phyloP scores from a whole-genome alignment of 208 protist genomes.

The Naegleria fowleri region DNA sequence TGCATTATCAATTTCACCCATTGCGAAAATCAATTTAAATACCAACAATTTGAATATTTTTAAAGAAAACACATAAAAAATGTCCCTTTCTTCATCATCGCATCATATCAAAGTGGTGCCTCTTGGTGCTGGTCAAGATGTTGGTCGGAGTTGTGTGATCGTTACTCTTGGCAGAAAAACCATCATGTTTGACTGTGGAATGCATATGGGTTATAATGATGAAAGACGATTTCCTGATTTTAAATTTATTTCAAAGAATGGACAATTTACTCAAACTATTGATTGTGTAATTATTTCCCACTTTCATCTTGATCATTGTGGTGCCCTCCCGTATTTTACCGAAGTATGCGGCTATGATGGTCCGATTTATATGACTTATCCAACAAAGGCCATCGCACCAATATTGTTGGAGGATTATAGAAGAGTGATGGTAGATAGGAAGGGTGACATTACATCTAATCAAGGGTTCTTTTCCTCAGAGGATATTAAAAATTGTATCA shows the following conservation, averaged over 20 bases:
- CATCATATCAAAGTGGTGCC: slow-evolving; percentile 36
- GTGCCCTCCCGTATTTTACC: slow-evolving; percentile 74
- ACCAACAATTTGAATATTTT: too few relatives aligned
- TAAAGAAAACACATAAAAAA: too few relatives aligned
- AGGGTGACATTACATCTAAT: slow-evolving; percentile 40
- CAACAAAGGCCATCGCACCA: slow-evolving; percentile 63
- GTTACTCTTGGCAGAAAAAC: slow-evolving; percentile 68
- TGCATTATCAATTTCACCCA: too few relatives aligned
- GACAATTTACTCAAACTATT: slow-evolving; percentile 40
- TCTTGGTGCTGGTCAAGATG: slow-evolving; percentile 64
- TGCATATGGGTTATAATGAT: slow-evolving; percentile 81
- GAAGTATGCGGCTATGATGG: slow-evolving; percentile 65
- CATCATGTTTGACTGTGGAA: slow-evolving; percentile 85
- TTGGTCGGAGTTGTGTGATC: slow-evolving; percentile 67
- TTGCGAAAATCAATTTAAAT: too few relatives aligned
- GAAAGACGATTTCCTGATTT: slow-evolving; percentile 78
- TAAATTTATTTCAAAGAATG: slow-evolving; percentile 49
- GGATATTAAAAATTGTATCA: slow-evolving; percentile 71
- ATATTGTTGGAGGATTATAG: slow-evolving; percentile 77
- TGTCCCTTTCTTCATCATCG: too few relatives aligned
- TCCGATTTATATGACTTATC: slow-evolving; percentile 70
- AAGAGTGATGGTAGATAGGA: slow-evolving; percentile 63
- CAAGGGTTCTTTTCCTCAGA: slow-evolving; percentile 65
- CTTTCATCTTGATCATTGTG: slow-evolving; percentile 84
- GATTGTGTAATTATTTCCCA: slow-evolving; percentile 70